Evolutionary conservation across 139 green algal species (phyloP).

Genomic region (Diplosphaera chodatii): DNA sequence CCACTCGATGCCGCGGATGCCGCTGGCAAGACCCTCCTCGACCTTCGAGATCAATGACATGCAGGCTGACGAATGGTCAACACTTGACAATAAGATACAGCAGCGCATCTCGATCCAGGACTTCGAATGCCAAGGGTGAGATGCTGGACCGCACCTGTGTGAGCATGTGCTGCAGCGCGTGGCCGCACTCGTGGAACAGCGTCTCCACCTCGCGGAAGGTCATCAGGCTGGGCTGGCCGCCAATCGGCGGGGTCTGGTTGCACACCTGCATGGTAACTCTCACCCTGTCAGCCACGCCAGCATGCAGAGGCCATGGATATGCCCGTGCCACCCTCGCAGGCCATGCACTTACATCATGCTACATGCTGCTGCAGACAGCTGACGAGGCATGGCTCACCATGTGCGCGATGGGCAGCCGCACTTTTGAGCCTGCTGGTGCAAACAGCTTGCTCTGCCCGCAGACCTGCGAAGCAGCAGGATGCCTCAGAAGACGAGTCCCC

Average conservation of each 20-base stretch:
- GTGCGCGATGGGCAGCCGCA: conserved; percentile 89
- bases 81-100: no score
- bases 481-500: no score
- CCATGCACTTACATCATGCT: background rate
- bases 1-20: conserved; percentile 91
- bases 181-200: conserved; percentile 94
- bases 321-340: no score
- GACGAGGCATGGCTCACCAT: conserved; percentile 77
- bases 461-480: no score
- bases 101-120: no score
- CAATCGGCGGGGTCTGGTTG: conserved; percentile 89
- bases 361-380: background rate
- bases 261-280: conserved; percentile 44
- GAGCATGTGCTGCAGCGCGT: conserved; percentile 94
- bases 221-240: conserved; percentile 87
- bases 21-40: conserved; percentile 75
- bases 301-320: no score
- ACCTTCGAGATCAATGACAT: conserved; percentile 41
- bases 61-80: no score
- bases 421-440: conserved; percentile 27
- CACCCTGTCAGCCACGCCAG: no score
- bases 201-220: conserved; percentile 96
- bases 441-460: conserved; percentile 48
- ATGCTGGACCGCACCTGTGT: conserved; percentile 60
- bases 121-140: no score